Evolutionary conservation across 495 filamentous ascomycete genomes (phyloP), one percentile per base, ranked within the genome.

Genomic region (Friedmanniomyces endolithicus): DNA sequence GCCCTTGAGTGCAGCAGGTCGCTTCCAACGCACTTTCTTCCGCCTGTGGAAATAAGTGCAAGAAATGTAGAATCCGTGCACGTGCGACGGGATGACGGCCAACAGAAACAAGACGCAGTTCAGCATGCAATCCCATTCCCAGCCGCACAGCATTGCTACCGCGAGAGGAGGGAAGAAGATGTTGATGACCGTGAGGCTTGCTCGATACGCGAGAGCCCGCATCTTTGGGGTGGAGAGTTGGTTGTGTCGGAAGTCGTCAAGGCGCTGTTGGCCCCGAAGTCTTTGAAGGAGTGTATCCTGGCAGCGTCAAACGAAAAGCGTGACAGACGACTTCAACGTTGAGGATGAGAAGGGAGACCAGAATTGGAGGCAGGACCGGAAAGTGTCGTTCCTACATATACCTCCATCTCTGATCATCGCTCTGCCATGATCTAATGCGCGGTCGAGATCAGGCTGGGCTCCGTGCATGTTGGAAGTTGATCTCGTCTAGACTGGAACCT

Each of bases 61-160:
- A 29, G 53, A 60, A 16, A 72, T 63, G 60, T 71, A 71, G 64
- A 73, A 73, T 19, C 61, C 70, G 50, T 73, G 70, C 37, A 70
- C 58, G 46, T 72, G 68, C 7, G 63, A 64, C 4, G 70, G 70
- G 25, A 71, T 63, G 12, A 72, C 67, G 39, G 67, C 69, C 17
- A 60, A 58, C 37, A 73, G 50, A 61, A 72, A 69, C 48, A 73
- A 56, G 56, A 66, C 27, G 56, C 66, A 65, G 57, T 69, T 70
- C 22, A 73, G 48, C 14, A 69, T 50, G 39, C 50, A 60, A 52
- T 72, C 70, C 49, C 47, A 62, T 14, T 62, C 59, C 12, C 61
- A 56, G 9, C 68, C 70, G 29, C 55, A 55, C 19, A 67, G 39
- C 20, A 67, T 62, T 27, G 63, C 53, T 19, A 69, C 59, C 35